A percentile compares a stretch with the other conserved stretches of the same genome.
These are phyloP conservation scores for Colletotrichum simmondsii DNA, from an alignment of 2,329 filamentous ascomycete genomes.

Conservation along the genomic window DNA sequence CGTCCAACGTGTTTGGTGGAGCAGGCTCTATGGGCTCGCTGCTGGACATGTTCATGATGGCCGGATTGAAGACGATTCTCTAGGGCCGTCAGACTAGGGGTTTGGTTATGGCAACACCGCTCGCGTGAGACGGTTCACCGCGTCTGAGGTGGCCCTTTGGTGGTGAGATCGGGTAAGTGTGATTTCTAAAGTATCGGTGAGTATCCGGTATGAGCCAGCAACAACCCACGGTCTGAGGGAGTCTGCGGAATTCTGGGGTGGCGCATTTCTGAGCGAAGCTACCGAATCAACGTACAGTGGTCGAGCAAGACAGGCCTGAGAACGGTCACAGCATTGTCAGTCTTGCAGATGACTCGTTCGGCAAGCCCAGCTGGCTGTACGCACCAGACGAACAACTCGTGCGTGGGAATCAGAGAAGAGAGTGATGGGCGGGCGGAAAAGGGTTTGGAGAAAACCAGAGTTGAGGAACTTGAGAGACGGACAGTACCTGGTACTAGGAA, in stretches of 20 bases:
- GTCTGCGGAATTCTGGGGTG: not conserved
- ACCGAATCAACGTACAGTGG: not conserved
- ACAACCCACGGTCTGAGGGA: not conserved
- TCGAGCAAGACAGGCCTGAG: not conserved
- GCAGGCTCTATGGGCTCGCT: constrained; percentile 32
- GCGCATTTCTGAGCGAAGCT: not conserved
- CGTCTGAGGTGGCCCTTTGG: not conserved
- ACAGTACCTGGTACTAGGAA: constrained; percentile 9
- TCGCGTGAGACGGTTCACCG: not conserved
- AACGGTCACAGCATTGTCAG: not conserved
- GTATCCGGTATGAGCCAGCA: not conserved
- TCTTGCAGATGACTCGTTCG: not conserved
- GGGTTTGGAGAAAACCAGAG: not conserved
- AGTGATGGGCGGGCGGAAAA: not conserved
- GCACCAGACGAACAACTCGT: not conserved
- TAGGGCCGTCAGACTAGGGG: not conserved
- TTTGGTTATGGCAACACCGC: not conserved
- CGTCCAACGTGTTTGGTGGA: constrained; percentile 16
- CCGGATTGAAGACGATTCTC: not conserved
- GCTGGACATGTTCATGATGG: constrained; percentile 24
- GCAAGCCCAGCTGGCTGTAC: not conserved
- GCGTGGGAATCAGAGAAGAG: not conserved
- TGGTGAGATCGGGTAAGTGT: not conserved
- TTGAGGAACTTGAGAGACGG: not conserved
- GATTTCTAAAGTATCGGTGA: not conserved